Base-by-base conservation (phyloP, 192 early-diverging fungal genomes). In the Coemansia sp. region DNA sequence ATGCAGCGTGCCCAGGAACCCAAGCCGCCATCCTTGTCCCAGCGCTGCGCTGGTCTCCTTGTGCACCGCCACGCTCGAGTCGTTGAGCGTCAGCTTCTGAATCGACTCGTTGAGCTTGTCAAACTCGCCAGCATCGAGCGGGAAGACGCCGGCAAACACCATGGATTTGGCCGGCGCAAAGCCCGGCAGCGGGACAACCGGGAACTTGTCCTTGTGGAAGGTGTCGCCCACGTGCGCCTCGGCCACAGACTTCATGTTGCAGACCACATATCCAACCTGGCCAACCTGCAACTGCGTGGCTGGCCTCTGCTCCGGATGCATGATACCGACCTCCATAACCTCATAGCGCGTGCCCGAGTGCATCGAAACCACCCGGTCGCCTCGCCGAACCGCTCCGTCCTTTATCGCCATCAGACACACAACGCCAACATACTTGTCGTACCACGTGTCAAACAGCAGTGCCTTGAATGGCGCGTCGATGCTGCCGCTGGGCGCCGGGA, bases 221-320 rank as follows among this genome's bases (percentile, higher is more conserved):
- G 97, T 99, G 75, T 99, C 97, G 18, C 97, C 97, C 26, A 99
- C 92, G 70, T 92, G 89, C 3, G 97, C 94, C 74, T 99, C 97
- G 56, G 91, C 85, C 2, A 94, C 89, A 1, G 90, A 89, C 75
- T 97, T 97, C 94, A 99, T 96, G 65, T 92, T 92, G 71, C 95
- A 88, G 13, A 92, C 84, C 44, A 95, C 86, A 77, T 95, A 99
- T 0, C 97, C 97, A 23, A 99, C 95, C 68, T 94, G 93, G 7
- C 92, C 92, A 79, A 66, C 69, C 52, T 75, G 71, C 42, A 80
- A 64, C 37, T 52, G 50, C 38, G 70, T 62, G 9, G 90, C 90
- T 0, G 92, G 85, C 9, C 75, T 74, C 57, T 91, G 94, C 56
- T 95, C 92, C 3, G 97, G 97, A 69, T 94, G 87, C 97, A 99